phyloP scores from a whole-genome alignment of 257 asterid species.

The Osmanthus fragrans region DNA sequence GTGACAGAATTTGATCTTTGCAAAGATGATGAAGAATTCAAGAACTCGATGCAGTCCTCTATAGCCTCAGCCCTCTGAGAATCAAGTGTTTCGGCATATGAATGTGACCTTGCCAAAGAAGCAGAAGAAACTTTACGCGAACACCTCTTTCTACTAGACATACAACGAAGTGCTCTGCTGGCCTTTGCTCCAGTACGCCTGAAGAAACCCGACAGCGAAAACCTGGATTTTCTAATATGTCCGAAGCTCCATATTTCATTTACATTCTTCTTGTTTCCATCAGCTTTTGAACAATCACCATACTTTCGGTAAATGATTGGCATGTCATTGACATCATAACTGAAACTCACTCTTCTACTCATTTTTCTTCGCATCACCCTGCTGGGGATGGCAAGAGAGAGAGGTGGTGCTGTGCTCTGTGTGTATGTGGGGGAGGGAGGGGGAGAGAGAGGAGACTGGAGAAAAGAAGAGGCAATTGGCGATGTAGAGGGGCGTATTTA shows the following conservation, averaged over 20 bases:
- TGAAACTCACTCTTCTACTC: conserved; percentile 57
- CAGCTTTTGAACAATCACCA: conserved; percentile 19
- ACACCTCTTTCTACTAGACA: conserved; percentile 44
- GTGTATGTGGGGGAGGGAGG: conserved; percentile 16
- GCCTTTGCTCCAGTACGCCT: conserved; percentile 60
- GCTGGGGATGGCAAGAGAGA: not conserved
- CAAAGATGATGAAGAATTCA: conserved; percentile 56
- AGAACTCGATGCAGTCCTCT: conserved; percentile 90
- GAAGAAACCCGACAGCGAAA: conserved; percentile 49
- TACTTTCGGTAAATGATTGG: conserved; percentile 21
- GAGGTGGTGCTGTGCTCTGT: not conserved
- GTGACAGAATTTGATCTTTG: conserved; percentile 2
- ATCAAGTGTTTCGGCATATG: conserved; percentile 70
- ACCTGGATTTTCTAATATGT: conserved; percentile 37
- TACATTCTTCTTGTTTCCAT: conserved; percentile 35
- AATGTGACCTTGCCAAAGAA: conserved; percentile 63
- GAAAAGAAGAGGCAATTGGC: conserved; percentile 20
- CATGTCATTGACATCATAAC: conserved; percentile 32
- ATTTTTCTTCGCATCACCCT: conserved; percentile 27
- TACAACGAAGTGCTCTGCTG: conserved; percentile 44
- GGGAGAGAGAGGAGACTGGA: conserved; percentile 21
- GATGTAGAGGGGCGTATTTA: conserved; percentile 44
- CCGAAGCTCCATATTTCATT: conserved; percentile 34
- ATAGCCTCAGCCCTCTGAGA: conserved; percentile 89
- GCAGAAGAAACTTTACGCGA: conserved; percentile 66